Conservation (phyloP, 202 grass and related monocot genomes). For the Eragrostis tef region DNA sequence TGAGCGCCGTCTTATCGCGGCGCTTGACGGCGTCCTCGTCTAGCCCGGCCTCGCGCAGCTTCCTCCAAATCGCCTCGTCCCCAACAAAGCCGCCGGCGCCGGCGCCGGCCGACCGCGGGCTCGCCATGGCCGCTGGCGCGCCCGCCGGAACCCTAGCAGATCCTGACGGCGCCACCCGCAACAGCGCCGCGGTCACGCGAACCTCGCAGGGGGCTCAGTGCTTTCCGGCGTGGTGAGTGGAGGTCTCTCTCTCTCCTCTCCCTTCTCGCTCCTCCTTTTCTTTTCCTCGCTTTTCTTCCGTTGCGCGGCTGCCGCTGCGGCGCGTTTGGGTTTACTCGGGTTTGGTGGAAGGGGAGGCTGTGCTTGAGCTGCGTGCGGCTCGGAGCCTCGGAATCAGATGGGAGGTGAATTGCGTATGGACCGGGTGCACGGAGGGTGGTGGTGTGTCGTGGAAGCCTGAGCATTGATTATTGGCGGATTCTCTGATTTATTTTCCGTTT, state of each 20-base stretch:
- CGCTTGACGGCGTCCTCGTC: conserved; percentile 80
- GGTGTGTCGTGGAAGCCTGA: neutral
- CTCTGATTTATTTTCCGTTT: conserved; percentile 4
- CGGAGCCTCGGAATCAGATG: too few relatives aligned
- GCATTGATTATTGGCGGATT: conserved; percentile 29
- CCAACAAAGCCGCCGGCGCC: neutral
- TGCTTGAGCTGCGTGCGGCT: too few relatives aligned
- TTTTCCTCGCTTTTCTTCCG: neutral
- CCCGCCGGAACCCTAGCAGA: conserved; percentile 65
- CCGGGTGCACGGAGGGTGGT: conserved; percentile 27
- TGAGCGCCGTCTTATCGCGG: conserved; percentile 74
- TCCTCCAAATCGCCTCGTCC: conserved; percentile 88
- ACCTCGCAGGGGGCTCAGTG: conserved; percentile 23
- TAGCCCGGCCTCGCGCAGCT: conserved; percentile 71
- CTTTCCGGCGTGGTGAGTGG: conserved; percentile 48
- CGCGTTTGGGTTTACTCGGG: conserved; percentile 10
- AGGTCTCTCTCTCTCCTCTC: conserved; percentile 30
- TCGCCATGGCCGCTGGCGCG: conserved; percentile 56
- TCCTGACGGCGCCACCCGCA: conserved; percentile 37
- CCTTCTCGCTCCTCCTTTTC: neutral
- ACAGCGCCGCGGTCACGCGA: neutral
- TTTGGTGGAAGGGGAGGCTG: conserved; percentile 14
- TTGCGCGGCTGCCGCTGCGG: neutral
- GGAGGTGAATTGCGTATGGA: conserved; percentile 4
- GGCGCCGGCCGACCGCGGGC: conserved; percentile 51